Evolutionary conservation across 2,329 filamentous ascomycete species (phyloP), one percentile per base, ranked within the genome.

Genomic region (Pseudogymnoascus sp.): DNA sequence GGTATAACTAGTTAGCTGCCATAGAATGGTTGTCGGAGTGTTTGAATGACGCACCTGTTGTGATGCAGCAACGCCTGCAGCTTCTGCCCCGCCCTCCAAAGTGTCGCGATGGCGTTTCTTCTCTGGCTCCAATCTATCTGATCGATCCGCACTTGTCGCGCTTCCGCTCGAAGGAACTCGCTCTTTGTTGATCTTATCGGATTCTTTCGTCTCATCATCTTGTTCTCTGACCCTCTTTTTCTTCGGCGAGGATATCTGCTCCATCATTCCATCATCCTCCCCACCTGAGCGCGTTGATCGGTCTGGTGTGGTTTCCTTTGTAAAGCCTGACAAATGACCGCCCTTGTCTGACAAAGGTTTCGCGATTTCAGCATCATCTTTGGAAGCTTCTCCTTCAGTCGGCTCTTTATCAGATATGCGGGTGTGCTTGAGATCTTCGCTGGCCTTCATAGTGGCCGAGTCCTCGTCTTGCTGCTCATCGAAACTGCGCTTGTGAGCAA

Each of bases 381-480:
- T 66, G 72, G 71, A 61, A 69, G 67, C 66, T 54, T 65, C 61
- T 63, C 64, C 31, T 11, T 54, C 31, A 12, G 66, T 59, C 23
- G 60, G 12, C 14, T 66, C 60, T 74, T 78, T 68, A 83, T 74
- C 84, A 14, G 85, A 87, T 67, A 88, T 86, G 62, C 77, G 80
- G 8, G 85, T 86, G 67, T 87, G 83, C 75, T 83, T 85, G 42
- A 88, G 79, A 75, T 88, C 85, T 69, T 86, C 81, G 66, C 85
- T 81, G 37, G 85, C 79, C 61, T 84, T 84, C 64, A 83, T 83
- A 42, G 85, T 88, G 70, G 85, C 84, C 37, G 83, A 81, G 72
- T 88, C 85, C 69, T 88, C 85, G 26, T 68, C 70, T 26, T 68
- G 61, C 42, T 45, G 57, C 5, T 66, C 63, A 36, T 69, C 65